phyloP scores from a whole-genome alignment of 2,329 filamentous ascomycete genomes.

The Neocucurbitaria cava region DNA sequence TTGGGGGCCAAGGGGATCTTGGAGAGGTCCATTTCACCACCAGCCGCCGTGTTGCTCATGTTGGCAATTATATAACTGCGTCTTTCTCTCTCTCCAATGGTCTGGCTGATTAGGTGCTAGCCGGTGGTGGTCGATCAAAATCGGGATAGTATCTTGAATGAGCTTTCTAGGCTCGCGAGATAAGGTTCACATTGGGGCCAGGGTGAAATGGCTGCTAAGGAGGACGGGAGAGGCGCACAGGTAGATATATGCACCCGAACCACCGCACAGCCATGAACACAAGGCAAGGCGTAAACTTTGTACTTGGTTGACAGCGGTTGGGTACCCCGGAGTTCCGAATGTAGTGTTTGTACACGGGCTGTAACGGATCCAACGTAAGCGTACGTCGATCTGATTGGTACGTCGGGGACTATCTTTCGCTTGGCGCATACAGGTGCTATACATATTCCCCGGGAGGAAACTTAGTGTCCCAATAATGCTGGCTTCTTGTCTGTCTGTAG shows the following conservation, averaged over 20 bases:
- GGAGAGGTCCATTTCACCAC: conserved; percentile 4
- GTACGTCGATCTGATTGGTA: background rate
- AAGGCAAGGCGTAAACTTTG: background rate
- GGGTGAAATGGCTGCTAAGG: too few species aligned
- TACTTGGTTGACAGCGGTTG: too few species aligned
- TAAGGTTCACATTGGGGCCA: too few species aligned
- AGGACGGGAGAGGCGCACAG: too few species aligned
- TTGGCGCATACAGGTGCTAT: background rate
- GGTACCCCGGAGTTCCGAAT: too few species aligned
- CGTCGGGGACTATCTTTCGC: background rate
- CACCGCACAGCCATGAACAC: too few species aligned
- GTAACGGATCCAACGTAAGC: background rate
- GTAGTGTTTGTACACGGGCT: background rate
- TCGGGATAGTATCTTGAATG: background rate
- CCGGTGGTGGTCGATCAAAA: background rate
- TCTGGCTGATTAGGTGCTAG: too few species aligned
- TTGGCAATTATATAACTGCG: background rate
- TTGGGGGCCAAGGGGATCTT: conserved; percentile 7
- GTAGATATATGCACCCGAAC: too few species aligned
- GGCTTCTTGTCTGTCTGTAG: too few species aligned
- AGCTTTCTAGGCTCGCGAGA: too few species aligned
- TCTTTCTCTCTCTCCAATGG: too few species aligned
- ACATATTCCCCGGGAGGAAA: background rate
- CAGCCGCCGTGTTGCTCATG: background rate
- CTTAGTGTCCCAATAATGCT: too few species aligned